phyloP scores from a whole-genome alignment of 2,329 filamentous ascomycete species.

The Paraphoma sp. region DNA sequence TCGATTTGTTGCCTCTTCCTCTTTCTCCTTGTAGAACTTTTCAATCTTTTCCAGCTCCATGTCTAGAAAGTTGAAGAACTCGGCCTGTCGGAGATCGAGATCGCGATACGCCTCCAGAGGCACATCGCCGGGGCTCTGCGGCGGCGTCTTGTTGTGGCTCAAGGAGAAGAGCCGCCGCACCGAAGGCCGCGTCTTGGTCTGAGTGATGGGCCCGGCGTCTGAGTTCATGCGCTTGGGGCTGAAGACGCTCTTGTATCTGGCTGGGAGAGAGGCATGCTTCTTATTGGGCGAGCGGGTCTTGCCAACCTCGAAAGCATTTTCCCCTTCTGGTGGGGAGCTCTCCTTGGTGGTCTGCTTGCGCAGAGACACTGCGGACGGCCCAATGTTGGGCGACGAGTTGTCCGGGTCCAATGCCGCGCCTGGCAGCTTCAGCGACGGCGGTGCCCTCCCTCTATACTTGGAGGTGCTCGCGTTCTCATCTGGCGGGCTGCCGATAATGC shows the following conservation, averaged over 20 bases:
- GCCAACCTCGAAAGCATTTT: slow-evolving; percentile 54
- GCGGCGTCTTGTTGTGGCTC: slow-evolving; percentile 46
- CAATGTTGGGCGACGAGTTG: slow-evolving; percentile 19
- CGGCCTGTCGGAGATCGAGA: slow-evolving; percentile 75
- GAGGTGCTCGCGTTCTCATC: slow-evolving; percentile 10
- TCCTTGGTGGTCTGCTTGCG: slow-evolving; percentile 24
- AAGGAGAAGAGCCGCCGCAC: slow-evolving; percentile 52
- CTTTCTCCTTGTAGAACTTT: slow-evolving; percentile 84
- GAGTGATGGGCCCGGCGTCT: slow-evolving; percentile 33
- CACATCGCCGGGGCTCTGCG: slow-evolving; percentile 53
- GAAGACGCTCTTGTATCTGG: slow-evolving; percentile 46
- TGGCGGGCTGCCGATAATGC: slow-evolving; percentile 64
- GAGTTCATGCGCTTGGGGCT: slow-evolving; percentile 52
- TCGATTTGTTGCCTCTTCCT: slow-evolving; percentile 80
- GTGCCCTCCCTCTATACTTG: slow-evolving; percentile 36
- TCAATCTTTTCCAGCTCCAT: slow-evolving; percentile 90
- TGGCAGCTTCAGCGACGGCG: slow-evolving; percentile 65
- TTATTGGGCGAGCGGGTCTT: slow-evolving; percentile 45
- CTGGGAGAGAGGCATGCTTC: slow-evolving; percentile 34
- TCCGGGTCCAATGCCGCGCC: slow-evolving; percentile 64
- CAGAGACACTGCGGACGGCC: slow-evolving; percentile 18
- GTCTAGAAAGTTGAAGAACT: slow-evolving; percentile 88
- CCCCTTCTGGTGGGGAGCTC: slow-evolving; percentile 27
- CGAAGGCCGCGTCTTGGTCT: slow-evolving; percentile 42
- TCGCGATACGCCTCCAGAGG: slow-evolving; percentile 66